These are phyloP conservation scores for Fusarium poae DNA, from an alignment of 2,329 filamentous ascomycete species.

Conservation along the genomic window DNA sequence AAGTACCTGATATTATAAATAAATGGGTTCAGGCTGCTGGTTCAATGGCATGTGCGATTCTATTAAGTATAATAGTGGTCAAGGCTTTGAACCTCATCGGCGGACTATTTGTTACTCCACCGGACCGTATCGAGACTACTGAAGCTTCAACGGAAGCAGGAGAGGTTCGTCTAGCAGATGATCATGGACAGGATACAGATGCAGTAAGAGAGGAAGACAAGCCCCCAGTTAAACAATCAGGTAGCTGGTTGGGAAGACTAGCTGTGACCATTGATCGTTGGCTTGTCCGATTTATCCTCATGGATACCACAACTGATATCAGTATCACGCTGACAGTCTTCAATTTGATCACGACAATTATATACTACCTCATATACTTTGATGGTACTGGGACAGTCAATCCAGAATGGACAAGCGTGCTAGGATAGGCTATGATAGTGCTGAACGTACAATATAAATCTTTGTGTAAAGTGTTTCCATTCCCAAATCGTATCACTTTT, in stretches of 20 bases:
- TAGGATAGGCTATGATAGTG: neutral
- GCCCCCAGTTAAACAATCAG: accelerated
- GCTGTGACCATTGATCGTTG: neutral
- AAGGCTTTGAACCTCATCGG: neutral
- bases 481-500: neutral
- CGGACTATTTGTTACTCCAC: neutral
- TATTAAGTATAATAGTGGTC: neutral
- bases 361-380: constrained; percentile 24
- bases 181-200: too few species aligned
- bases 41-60: neutral
- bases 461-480: neutral
- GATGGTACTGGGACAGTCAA: constrained; percentile 14
- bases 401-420: constrained; percentile 7
- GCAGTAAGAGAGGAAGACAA: accelerated
- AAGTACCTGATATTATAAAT: neutral
- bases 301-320: neutral
- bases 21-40: neutral
- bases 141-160: neutral
- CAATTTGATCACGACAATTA: constrained; percentile 4
- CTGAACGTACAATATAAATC: too few species aligned
- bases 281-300: neutral
- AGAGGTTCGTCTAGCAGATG: neutral
- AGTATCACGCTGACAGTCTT: constrained; percentile 7
- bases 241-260: neutral
- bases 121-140: accelerated